These are phyloP conservation scores for Eucalyptus cladocalyx DNA, from an alignment of 345 rosid genomes.

Conservation along the genomic window DNA sequence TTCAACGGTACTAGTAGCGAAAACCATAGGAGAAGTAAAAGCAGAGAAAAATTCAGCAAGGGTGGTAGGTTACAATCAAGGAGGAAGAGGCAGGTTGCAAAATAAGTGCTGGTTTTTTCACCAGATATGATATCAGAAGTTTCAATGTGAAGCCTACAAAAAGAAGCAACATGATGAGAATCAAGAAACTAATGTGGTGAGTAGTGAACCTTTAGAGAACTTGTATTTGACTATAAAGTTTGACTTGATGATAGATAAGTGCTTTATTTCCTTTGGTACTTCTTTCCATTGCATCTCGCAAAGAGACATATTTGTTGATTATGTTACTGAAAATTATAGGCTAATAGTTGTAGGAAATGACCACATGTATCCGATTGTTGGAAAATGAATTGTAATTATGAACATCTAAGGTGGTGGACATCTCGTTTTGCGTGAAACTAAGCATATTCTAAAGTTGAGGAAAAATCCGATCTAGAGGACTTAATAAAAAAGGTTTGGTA, in stretches of 20 bases:
- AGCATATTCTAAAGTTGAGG: neutral
- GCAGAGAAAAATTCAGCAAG: rapidly evolving
- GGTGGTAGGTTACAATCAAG: rapidly evolving
- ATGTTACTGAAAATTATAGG: rapidly evolving
- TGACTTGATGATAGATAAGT: too few species aligned
- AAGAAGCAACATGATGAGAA: too few species aligned
- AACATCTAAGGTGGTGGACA: rapidly evolving
- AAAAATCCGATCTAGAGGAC: rapidly evolving
- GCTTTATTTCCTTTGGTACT: too few species aligned
- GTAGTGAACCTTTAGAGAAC: rapidly evolving
- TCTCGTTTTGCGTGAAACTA: neutral
- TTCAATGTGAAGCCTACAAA: too few species aligned
- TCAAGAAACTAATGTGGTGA: too few species aligned
- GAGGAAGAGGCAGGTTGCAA: rapidly evolving
- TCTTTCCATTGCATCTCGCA: too few species aligned
- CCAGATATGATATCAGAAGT: rapidly evolving
- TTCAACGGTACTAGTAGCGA: too few species aligned
- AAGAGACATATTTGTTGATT: too few species aligned
- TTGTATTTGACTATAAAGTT: too few species aligned
- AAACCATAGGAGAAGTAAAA: too few species aligned
- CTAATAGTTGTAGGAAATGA: neutral
- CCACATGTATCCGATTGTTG: neutral
- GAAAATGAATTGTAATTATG: neutral
- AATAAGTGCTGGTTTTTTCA: too few species aligned
- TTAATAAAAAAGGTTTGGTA: too few species aligned